Base-by-base conservation (phyloP, 1,284 basidiomycete genomes). In the Marasmius tenuissimus region DNA sequence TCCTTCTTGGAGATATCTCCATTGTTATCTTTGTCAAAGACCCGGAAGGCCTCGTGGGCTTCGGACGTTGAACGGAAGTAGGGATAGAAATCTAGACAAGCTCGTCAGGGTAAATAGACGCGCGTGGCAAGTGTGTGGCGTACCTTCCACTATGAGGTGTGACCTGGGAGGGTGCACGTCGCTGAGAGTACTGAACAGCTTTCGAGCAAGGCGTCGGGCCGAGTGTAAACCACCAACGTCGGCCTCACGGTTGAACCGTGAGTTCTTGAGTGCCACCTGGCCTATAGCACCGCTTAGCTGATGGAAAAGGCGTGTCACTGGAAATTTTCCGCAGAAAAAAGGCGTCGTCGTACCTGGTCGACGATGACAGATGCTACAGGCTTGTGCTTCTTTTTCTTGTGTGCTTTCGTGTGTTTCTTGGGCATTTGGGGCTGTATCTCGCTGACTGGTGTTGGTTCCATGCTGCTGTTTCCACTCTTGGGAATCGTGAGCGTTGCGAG, bases 11-110 rank as follows among this genome's bases (percentile, higher is more conserved):
- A 83, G 61, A 94, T 91, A 68, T 94, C 92, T 9, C 92, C 93
- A 68, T 94, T 94, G 14, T 83, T 86, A 70, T 94, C 93, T 69
- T 90, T 90, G 71, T 94, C 93, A 65, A 94, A 94, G 6, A 93
- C 69, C 18, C 78, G 76, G 67, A 94, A 94, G 1, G 92, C 92
- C 33, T 84, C 82, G 62, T 86, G 82, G 34, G 93, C 93, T 69
- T 94, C 92, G 11, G 82, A 77, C 39, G 84, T 84, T 0, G 84
- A 83, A 56, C 81, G 83, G 75, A 94, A 94, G 72, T 92, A 94
- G 0, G 92, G 91, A 69, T 84, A 78, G 68, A 92, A 92, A 69
- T 92, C 89, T 84, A 67, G 38, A 63, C 34, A 27, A 34, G 8
- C 10, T 10, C n/a, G 56, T 38, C 8, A 18, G 61, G 54, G 35